Conservation (phyloP, 140 eudicot genomes). For the Stevia rebaudiana region DNA sequence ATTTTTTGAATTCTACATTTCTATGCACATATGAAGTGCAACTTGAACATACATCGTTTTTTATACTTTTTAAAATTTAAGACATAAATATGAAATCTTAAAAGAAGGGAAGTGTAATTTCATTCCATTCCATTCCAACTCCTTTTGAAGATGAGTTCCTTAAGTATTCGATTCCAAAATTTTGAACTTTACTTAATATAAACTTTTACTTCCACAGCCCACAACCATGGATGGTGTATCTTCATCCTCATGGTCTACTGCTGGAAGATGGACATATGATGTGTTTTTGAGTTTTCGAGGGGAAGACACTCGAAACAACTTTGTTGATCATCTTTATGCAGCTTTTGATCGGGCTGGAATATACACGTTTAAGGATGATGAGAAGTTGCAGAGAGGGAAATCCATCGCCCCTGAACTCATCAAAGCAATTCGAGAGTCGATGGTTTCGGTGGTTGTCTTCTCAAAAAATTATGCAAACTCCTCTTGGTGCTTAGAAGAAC, state of each 20-base stretch:
- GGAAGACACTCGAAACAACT: background rate
- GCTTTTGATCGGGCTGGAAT: background rate
- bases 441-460: conserved; percentile 7
- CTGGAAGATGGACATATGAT: background rate
- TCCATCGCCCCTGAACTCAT: conserved; percentile 7
- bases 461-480: conserved; percentile 12
- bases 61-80: too few relatives aligned
- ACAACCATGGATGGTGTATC: background rate
- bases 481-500: conserved; percentile 26
- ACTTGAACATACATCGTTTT: too few relatives aligned
- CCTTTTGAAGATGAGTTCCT: too few relatives aligned
- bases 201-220: too few relatives aligned
- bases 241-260: background rate
- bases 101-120: too few relatives aligned
- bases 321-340: background rate
- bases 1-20: too few relatives aligned
- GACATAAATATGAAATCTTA: too few relatives aligned
- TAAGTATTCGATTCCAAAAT: too few relatives aligned
- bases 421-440: conserved; percentile 8
- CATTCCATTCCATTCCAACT: too few relatives aligned
- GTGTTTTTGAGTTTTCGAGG: background rate
- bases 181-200: too few relatives aligned
- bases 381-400: conserved; percentile 9
- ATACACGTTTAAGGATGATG: conserved; percentile 8
- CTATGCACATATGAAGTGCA: too few relatives aligned